These are phyloP conservation scores for Sugiyamaella sp. DNA, from an alignment of 1,139 yeast genomes.

Conservation along the genomic window DNA sequence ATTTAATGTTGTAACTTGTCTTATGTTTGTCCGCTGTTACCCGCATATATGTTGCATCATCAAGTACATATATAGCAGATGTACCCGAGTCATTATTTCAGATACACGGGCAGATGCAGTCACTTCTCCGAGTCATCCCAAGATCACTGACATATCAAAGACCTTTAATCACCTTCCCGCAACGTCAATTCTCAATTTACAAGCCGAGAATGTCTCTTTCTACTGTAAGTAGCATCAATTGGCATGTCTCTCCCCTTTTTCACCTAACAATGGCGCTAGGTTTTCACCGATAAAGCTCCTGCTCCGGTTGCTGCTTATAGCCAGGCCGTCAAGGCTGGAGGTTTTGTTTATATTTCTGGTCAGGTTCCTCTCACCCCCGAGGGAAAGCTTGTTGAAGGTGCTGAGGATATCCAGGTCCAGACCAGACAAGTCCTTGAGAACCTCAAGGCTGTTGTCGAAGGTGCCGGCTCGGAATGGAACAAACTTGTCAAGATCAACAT, in stretches of 20 bases:
- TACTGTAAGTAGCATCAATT: constrained; percentile 12
- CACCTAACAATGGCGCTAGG: constrained; percentile 5
- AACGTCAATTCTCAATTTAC: constrained; percentile 1
- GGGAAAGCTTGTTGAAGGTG: constrained; percentile 69
- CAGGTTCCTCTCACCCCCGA: constrained; percentile 91
- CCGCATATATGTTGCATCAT: not conserved
- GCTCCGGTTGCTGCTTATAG: constrained; percentile 96
- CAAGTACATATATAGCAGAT: not conserved
- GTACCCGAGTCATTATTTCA: not conserved
- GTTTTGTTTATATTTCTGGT: constrained; percentile 86
- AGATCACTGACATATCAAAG: not conserved
- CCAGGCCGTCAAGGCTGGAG: constrained; percentile 79
- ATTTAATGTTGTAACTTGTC: not conserved
- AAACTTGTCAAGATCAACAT: constrained; percentile 84
- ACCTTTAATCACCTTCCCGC: not conserved
- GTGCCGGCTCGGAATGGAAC: constrained; percentile 78
- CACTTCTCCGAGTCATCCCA: constrained; percentile 7
- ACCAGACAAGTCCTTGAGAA: constrained; percentile 85
- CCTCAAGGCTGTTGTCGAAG: constrained; percentile 73
- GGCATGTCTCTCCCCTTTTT: not conserved
- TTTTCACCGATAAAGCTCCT: constrained; percentile 72
- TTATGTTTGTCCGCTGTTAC: constrained; percentile 4
- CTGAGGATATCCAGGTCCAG: constrained; percentile 65
- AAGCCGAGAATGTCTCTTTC: constrained; percentile 10
- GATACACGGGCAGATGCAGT: not conserved